Conservation (phyloP, 2,329 filamentous ascomycete species). For the Uncinocarpus reesii region DNA sequence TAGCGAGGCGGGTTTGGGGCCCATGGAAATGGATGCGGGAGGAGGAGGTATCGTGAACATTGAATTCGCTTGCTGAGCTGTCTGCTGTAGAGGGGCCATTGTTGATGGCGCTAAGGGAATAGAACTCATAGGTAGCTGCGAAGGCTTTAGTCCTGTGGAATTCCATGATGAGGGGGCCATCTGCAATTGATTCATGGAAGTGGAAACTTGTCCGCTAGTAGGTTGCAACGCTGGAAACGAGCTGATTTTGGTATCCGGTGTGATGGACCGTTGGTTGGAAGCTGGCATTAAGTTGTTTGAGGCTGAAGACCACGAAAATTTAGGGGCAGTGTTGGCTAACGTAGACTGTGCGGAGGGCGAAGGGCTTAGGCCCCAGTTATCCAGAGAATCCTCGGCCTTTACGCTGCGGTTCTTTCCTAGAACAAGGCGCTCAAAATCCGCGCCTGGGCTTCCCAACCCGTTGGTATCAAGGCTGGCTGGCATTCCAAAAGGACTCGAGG, state of each 20-base stretch:
- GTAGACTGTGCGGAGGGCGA: slow-evolving; percentile 20
- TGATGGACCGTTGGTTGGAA: slow-evolving; percentile 36
- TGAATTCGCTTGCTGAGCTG: slow-evolving; percentile 14
- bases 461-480: slow-evolving; percentile 29
- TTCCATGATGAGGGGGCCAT: slow-evolving; percentile 10
- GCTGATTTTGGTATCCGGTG: slow-evolving; percentile 42
- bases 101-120: slow-evolving; percentile 16
- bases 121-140: slow-evolving; percentile 6
- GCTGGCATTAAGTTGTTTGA: slow-evolving; percentile 17
- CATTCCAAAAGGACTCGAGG: slow-evolving; percentile 22
- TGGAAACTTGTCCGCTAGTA: slow-evolving; percentile 22
- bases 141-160: slow-evolving; percentile 2
- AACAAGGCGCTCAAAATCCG: slow-evolving; percentile 82
- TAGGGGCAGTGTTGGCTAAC: slow-evolving; percentile 24
- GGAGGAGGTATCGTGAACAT: slow-evolving; percentile 33
- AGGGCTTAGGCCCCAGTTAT: slow-evolving; percentile 25
- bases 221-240: slow-evolving; percentile 41
- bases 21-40: slow-evolving; percentile 23
- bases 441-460: slow-evolving; percentile 48
- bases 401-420: slow-evolving; percentile 53
- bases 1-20: slow-evolving; percentile 14
- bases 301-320: slow-evolving; percentile 38
- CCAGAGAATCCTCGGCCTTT: slow-evolving; percentile 28
- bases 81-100: slow-evolving; percentile 18
- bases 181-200: slow-evolving; percentile 11